phyloP scores from a whole-genome alignment of 345 rosid genomes.

The Camelina neglecta region DNA sequence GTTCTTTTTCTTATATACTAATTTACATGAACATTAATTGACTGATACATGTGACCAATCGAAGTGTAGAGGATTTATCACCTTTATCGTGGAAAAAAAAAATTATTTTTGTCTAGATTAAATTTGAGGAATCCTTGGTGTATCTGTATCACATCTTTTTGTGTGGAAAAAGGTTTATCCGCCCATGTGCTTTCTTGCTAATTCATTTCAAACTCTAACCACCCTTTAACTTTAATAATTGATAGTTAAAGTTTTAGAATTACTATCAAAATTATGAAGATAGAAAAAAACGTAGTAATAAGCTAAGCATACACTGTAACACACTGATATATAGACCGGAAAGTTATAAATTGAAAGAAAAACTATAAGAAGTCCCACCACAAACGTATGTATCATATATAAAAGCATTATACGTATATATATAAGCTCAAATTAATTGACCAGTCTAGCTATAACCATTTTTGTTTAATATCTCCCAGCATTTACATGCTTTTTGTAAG shows the following conservation, averaged over 20 bases:
- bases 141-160: slow-evolving; percentile 8
- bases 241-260: background rate
- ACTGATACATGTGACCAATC: slow-evolving; percentile 27
- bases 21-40: slow-evolving; percentile 12
- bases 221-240: slow-evolving; percentile 29
- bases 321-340: background rate
- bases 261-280: background rate
- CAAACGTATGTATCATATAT: background rate
- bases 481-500: background rate
- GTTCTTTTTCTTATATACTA: background rate
- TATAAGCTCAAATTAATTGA: slow-evolving; percentile 4
- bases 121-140: slow-evolving; percentile 26
- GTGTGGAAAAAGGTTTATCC: background rate
- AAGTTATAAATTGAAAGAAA: background rate
- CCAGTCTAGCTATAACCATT: background rate
- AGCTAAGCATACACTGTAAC: background rate
- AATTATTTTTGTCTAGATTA: background rate
- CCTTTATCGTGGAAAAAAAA: background rate
- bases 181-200: slow-evolving; percentile 37
- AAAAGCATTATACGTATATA: background rate
- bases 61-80: slow-evolving; percentile 14
- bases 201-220: slow-evolving; percentile 6
- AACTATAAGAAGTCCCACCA: background rate
- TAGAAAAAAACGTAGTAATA: background rate
- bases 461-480: background rate